Conservation (phyloP, 192 early-diverging fungal genomes). For the Backusella australiensis region DNA sequence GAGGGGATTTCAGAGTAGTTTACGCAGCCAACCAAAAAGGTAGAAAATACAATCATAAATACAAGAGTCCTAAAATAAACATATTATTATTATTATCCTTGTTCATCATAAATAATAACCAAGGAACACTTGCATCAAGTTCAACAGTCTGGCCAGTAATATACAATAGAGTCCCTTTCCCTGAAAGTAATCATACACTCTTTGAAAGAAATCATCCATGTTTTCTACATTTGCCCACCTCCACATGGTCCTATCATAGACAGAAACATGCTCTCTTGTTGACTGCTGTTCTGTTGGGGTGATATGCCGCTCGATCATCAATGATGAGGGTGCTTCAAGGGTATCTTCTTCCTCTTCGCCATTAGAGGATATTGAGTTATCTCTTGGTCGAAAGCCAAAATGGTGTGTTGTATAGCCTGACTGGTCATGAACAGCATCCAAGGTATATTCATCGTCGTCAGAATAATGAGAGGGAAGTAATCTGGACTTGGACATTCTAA, state of each 20-base stretch:
- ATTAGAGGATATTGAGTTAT: background rate
- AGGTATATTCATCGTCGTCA: conserved; percentile 7
- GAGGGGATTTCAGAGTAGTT: conserved; percentile 79
- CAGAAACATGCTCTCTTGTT: conserved; percentile 42
- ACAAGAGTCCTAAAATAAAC: conserved; percentile 63
- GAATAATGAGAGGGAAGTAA: conserved; percentile 3
- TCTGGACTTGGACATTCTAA: conserved; percentile 1
- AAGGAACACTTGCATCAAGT: conserved; percentile 70
- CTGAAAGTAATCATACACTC: conserved; percentile 83
- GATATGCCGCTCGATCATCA: conserved; percentile 4
- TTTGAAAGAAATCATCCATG: conserved; percentile 77
- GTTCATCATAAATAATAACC: background rate
- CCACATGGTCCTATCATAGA: conserved; percentile 65
- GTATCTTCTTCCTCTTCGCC: background rate
- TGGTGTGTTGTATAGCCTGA: background rate
- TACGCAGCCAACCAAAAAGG: conserved; percentile 88
- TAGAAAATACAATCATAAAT: conserved; percentile 87
- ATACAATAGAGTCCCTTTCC: conserved; percentile 89
- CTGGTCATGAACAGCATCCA: background rate
- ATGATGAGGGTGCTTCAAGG: conserved; percentile 5
- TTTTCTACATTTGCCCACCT: conserved; percentile 85
- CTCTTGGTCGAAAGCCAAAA: background rate
- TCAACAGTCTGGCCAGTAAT: conserved; percentile 69
- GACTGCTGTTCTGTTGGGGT: conserved; percentile 1
- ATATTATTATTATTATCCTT: background rate